Evolutionary conservation across 805 yeast species (phyloP), one percentile per base, ranked within the genome.

Genomic region (Metschnikowia corniflorae): DNA sequence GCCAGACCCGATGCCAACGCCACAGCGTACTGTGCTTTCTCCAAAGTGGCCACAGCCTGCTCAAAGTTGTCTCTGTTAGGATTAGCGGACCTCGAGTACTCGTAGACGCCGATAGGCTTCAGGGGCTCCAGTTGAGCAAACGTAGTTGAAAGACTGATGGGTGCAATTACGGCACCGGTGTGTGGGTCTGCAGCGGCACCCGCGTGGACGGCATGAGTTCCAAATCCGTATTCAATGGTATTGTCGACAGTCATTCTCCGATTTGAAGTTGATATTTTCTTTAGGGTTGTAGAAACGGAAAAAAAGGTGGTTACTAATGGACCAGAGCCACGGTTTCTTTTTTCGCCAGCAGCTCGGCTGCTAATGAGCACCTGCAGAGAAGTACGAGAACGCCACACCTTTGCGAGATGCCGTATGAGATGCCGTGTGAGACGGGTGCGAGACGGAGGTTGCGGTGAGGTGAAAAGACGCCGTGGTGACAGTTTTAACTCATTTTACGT

Each of bases 1-100:
- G 95, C 94, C 33, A 88, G 80, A 35, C 95, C 95, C n/a, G 94
- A 83, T 24, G 84, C 65, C 58, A 84, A 80, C 13, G 91, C 95
- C 42, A 86, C 61, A 18, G 84, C 89, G 58, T 77, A 72, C 58
- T 78, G 75, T 47, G 81, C 95, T 40, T 77, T 74, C 63, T 86
- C 95, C 40, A 86, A 70, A 13, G 86, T 70, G 36, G 95, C 95
- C 37, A 86, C 75, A 7, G 86, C 91, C 35, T 64, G 67, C 65
- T 86, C 95, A 45, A 86, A 80, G 58, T 78, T 80, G 59, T 78
- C 80, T 68, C 95, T 79, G 75, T 86, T 86, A 44, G 95, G 95
- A 64, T 86, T 86, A 46, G 82, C 78, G 19, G 91, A 82, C 61
- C 95, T 74, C 14, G 94, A 83, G 68, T 86, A 86, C 60, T 86